These are phyloP conservation scores for Gonapodya prolifera DNA, from an alignment of 192 early-diverging fungal genomes.

Conservation along the genomic window DNA sequence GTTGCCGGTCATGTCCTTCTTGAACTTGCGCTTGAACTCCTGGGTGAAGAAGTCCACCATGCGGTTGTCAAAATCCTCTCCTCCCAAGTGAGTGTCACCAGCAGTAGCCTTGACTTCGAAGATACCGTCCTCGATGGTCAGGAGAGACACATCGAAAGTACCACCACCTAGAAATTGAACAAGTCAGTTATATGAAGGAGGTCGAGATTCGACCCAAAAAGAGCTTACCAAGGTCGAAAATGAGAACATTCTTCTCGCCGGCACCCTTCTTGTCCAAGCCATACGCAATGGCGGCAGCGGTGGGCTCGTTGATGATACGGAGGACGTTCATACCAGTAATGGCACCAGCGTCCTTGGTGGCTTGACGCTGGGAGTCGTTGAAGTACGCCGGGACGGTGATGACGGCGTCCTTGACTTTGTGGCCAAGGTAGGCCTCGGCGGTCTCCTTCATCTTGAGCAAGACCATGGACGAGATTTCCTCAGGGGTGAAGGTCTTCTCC, in stretches of 20 bases:
- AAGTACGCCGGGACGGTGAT: constrained; percentile 98
- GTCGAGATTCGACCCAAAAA: constrained; percentile 97
- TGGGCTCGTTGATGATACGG: constrained; percentile 99
- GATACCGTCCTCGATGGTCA: constrained; percentile 61
- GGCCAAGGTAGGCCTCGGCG: constrained; percentile 81
- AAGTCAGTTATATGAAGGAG: no score
- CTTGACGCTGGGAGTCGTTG: constrained; percentile 99
- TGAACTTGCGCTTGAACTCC: constrained; percentile 98
- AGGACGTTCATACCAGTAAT: constrained; percentile 95
- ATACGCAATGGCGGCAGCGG: constrained; percentile 98
- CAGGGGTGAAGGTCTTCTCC: constrained; percentile 89
- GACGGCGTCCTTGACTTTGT: constrained; percentile 76
- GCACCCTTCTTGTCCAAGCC: constrained; percentile 90
- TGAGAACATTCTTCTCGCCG: constrained; percentile 86
- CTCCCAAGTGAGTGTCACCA: constrained; percentile 98
- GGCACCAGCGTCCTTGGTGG: constrained; percentile 97
- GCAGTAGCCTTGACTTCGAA: constrained; percentile 98
- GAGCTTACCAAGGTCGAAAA: constrained; percentile 97
- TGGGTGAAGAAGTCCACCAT: constrained; percentile 87
- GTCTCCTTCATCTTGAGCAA: constrained; percentile 98
- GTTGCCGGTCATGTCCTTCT: constrained; percentile 85
- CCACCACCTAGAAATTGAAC: constrained; percentile 94
- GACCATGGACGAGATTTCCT: constrained; percentile 97
- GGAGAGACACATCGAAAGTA: constrained; percentile 85
- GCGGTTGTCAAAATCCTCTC: constrained; percentile 99